Conservation (phyloP, 1,139 yeast species). For the Zygosaccharomyces sapae region DNA sequence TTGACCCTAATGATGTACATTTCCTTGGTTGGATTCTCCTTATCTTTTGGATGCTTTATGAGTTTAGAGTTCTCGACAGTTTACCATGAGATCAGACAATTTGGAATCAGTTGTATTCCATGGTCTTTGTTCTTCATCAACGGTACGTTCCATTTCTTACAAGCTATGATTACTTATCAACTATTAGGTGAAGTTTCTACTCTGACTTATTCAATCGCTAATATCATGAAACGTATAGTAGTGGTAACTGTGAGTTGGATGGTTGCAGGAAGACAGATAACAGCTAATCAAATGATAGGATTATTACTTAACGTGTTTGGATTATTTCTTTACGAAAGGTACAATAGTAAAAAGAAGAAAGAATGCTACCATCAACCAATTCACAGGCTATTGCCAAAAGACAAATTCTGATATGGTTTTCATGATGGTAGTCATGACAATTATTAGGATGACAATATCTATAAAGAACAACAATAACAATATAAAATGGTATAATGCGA, state of each 20-base stretch:
- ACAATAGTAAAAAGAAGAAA: conserved; percentile 18
- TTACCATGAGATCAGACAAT: conserved; percentile 4
- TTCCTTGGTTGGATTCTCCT: conserved; percentile 69
- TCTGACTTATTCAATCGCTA: conserved; percentile 88
- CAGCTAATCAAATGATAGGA: conserved; percentile 27
- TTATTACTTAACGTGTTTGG: conserved; percentile 30
- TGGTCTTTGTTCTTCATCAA: conserved; percentile 42
- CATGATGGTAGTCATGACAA: background rate
- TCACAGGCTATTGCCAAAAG: background rate
- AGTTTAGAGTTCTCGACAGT: conserved; percentile 37
- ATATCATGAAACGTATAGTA: conserved; percentile 80
- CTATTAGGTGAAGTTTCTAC: conserved; percentile 87
- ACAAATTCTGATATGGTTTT: background rate
- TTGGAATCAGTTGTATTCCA: conserved; percentile 24
- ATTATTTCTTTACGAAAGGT: conserved; percentile 31
- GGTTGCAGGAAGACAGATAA: conserved; percentile 24
- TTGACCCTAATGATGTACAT: conserved; percentile 83
- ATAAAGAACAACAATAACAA: background rate
- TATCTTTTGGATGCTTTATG: conserved; percentile 79
- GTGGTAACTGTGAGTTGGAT: conserved; percentile 69
- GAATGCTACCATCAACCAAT: conserved; percentile 1
- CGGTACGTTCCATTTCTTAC: conserved; percentile 82
- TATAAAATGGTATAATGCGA: background rate
- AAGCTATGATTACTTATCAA: conserved; percentile 85
- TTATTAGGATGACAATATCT: background rate